A percentile compares a stretch with the other conserved stretches of the same genome.
Conservation (phyloP, 441 rosid species). For the Sinapis alba region DNA sequence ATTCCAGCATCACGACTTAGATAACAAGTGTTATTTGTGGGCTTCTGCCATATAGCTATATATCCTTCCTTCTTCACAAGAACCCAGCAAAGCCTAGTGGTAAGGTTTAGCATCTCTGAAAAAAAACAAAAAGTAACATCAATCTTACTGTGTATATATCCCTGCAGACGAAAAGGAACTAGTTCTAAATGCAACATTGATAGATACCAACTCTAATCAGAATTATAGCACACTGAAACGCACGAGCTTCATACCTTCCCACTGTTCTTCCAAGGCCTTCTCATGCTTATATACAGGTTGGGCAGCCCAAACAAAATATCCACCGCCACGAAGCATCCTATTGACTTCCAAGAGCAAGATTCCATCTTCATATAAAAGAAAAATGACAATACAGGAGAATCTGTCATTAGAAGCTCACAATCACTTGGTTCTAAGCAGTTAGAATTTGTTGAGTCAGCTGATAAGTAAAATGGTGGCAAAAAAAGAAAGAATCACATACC, state of each 20-base stretch:
- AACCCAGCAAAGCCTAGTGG: conserved; percentile 90
- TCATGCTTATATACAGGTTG: conserved; percentile 99
- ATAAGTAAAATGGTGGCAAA: background rate
- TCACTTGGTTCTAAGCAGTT: conserved; percentile 10
- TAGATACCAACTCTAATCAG: background rate
- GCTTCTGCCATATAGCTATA: conserved; percentile 95
- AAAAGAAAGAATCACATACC: conserved; percentile 56
- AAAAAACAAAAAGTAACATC: conserved; percentile 18
- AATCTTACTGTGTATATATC: conserved; percentile 18
- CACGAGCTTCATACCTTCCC: conserved; percentile 79
- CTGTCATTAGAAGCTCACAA: conserved; percentile 14
- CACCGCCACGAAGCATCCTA: conserved; percentile 94
- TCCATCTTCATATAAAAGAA: conserved; percentile 66
- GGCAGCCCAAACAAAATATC: conserved; percentile 99
- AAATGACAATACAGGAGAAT: conserved; percentile 34
- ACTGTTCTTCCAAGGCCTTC: conserved; percentile 76
- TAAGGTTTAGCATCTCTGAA: conserved; percentile 93
- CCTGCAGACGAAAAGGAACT: background rate
- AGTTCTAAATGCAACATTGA: background rate
- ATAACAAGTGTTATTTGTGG: conserved; percentile 81
- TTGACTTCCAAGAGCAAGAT: conserved; percentile 95
- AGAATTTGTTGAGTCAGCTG: background rate
- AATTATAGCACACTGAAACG: background rate
- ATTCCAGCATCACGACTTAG: conserved; percentile 70
- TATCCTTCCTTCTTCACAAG: conserved; percentile 96